phyloP scores from a whole-genome alignment of 805 yeast species.

The Ogataea parapolymorpha region DNA sequence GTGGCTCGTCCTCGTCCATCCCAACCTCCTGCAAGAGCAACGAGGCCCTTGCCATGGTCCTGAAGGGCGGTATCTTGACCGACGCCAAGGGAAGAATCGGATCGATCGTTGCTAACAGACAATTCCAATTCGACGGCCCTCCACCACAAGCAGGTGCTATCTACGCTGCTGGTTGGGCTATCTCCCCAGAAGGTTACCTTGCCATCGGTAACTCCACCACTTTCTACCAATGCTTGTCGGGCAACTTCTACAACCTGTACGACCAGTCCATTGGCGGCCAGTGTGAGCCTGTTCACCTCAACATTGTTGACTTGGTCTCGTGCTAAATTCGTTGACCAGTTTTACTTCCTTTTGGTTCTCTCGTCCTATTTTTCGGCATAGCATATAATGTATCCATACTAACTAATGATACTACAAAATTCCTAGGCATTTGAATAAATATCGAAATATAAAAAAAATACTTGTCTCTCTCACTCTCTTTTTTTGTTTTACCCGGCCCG shows the following conservation, averaged over 20 bases:
- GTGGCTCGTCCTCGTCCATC: constrained; percentile 7
- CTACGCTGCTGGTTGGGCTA: constrained; percentile 51
- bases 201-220: constrained; percentile 47
- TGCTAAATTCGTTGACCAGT: constrained; percentile 32
- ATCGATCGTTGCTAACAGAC: constrained; percentile 59
- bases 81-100: constrained; percentile 52
- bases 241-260: constrained; percentile 56
- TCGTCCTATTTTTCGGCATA: constrained; percentile 5
- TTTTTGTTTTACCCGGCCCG: constrained; percentile 9
- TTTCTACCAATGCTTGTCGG: constrained; percentile 56
- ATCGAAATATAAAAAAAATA: too few species aligned
- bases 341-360: background rate
- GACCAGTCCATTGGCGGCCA: constrained; percentile 45
- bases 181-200: constrained; percentile 42
- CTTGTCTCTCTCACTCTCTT: too few species aligned
- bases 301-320: constrained; percentile 41
- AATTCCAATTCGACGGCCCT: constrained; percentile 65
- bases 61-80: constrained; percentile 41
- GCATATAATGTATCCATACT: background rate
- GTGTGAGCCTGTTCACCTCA: constrained; percentile 44
- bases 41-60: constrained; percentile 41
- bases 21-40: constrained; percentile 33
- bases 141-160: constrained; percentile 61
- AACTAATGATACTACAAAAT: background rate
- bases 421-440: background rate